Base-by-base conservation (phyloP, 2,329 filamentous ascomycete species). In the Phialophora expanda region DNA sequence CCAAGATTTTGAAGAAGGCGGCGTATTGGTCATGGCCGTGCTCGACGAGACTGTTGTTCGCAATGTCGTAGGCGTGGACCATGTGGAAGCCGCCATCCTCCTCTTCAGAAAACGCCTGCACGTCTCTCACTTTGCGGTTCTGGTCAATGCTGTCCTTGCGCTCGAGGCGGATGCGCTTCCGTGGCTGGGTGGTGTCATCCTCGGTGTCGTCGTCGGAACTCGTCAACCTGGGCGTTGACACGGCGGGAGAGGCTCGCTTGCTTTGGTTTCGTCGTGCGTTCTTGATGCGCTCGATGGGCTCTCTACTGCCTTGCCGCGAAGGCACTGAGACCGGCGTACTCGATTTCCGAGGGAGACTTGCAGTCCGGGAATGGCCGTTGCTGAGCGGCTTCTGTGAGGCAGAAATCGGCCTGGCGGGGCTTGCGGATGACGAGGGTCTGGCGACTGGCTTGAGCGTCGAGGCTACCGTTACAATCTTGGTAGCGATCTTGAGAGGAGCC, bases 61-160 rank as follows among this genome's bases (percentile, higher is more conserved):
- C 76, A 61, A 85, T 83, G 64, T 83, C 77, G 46, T 78, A 75
- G 8, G 82, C 83, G 74, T 85, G 82, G 26, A 84, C 77, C 75
- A 84, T 81, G 22, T 76, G 70, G 56, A 82, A 76, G 7, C 73
- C 63, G 48, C 73, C 75, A 26, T 72, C 71, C n/a, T 72, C 75
- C 48, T 79, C 76, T 32, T 78, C 76, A 32, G 78, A 77, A 69
- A 82, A 82, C n/a, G 81, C 78, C 67, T 78, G 78, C 62, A 76
- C 67, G 56, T 81, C 81, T 61, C 82, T 78, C 69, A 84, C 70
- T 32, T 75, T 75, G 50, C 82, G 76, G 50, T 79, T 77, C 34
- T 77, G 74, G 67, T 84, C 80, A 14, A 80, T 77, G 65, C 81
- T 78, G n/a, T 76, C 74, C 48, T 77, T 78, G 46, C 74, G 76